Conservation (phyloP, 116 monocot species). For the Iris pallida region DNA sequence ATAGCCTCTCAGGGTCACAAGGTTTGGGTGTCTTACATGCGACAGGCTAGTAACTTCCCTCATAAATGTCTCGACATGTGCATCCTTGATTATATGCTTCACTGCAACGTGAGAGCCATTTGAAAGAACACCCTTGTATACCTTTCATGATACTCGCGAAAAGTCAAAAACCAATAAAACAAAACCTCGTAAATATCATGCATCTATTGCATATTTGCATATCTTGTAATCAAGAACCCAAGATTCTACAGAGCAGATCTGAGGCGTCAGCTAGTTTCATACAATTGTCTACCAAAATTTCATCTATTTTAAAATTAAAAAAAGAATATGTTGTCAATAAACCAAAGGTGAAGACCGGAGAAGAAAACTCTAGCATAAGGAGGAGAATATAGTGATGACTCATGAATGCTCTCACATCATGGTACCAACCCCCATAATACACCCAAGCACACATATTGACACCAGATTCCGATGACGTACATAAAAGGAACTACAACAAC, state of each 20-base stretch:
- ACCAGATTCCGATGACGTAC: too few species aligned
- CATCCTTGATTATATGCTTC: slow-evolving; percentile 58
- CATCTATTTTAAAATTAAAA: not conserved
- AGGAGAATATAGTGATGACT: too few species aligned
- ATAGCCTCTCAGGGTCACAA: slow-evolving; percentile 42
- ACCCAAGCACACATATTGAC: too few species aligned
- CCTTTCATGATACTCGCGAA: slow-evolving; percentile 46
- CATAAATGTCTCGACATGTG: slow-evolving; percentile 41
- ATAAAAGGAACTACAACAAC: too few species aligned
- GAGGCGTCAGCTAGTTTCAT: too few species aligned
- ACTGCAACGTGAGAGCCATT: slow-evolving; percentile 49
- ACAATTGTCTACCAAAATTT: not conserved
- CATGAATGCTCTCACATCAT: too few species aligned
- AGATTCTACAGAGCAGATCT: too few species aligned
- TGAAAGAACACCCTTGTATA: slow-evolving; percentile 52
- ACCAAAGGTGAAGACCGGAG: too few species aligned
- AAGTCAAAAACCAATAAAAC: slow-evolving; percentile 14
- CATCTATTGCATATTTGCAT: not conserved
- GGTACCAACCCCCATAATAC: too few species aligned
- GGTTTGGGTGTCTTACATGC: slow-evolving; percentile 52
- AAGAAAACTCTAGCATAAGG: too few species aligned
- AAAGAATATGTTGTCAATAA: not conserved
- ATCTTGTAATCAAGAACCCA: too few species aligned
- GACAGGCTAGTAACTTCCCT: slow-evolving; percentile 20
- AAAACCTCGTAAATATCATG: not conserved